These are phyloP conservation scores for Chlorella sp. DNA, from an alignment of 139 green algal genomes.

Conservation along the genomic window DNA sequence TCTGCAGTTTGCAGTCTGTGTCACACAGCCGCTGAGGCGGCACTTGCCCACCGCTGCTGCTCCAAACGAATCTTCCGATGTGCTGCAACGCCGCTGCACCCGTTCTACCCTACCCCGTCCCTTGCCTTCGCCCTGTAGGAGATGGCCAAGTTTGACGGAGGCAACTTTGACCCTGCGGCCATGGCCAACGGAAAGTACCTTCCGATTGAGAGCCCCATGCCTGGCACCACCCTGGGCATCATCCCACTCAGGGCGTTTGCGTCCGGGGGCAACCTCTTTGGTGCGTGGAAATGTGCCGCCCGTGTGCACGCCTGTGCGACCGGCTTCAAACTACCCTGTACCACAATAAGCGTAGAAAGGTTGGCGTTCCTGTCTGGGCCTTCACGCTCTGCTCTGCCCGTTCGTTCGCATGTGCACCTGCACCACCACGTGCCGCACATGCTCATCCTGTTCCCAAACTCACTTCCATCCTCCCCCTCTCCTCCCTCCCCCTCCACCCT, in stretches of 20 bases:
- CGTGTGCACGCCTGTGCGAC: no score
- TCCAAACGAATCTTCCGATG: no score
- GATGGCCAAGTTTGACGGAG: constrained; percentile 47
- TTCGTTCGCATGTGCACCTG: constrained; percentile 60
- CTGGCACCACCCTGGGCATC: constrained; percentile 86
- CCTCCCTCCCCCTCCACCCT: background rate
- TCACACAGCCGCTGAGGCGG: no score
- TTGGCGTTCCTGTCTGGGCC: background rate
- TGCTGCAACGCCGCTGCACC: no score
- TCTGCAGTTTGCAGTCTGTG: no score
- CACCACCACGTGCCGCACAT: constrained; percentile 86
- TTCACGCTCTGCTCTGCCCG: background rate
- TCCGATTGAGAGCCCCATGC: constrained; percentile 85
- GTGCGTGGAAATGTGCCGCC: constrained; percentile 12
- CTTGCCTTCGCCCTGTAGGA: constrained; percentile 27
- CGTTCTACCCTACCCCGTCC: no score
- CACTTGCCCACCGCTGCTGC: no score
- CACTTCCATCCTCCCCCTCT: background rate
- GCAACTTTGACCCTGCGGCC: constrained; percentile 51
- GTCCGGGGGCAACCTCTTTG: constrained; percentile 60
- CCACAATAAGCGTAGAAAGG: background rate
- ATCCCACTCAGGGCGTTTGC: constrained; percentile 83
- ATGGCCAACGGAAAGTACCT: constrained; percentile 37
- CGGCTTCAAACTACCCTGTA: no score
- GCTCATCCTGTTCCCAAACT: no score